These are phyloP conservation scores for Chrysoporthe puriensis DNA, from an alignment of 2,329 filamentous ascomycete genomes.

Conservation along the genomic window DNA sequence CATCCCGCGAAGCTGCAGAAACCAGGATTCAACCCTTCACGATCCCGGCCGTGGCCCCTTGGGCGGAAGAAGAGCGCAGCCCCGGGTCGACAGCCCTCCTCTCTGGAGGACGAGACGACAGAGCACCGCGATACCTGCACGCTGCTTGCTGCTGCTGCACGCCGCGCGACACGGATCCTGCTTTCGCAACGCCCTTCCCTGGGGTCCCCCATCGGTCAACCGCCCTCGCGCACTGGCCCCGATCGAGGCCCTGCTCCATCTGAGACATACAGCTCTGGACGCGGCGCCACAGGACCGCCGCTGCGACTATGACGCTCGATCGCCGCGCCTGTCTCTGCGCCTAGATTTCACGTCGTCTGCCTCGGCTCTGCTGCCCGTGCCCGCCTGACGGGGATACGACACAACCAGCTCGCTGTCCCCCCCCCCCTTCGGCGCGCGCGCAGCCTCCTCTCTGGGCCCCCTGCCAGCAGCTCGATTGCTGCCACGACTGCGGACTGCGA, in stretches of 20 bases:
- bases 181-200: neutral
- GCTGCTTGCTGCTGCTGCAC: too few relatives aligned
- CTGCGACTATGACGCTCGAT: constrained; percentile 6
- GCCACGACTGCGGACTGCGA: constrained; percentile 12
- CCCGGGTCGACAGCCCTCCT: neutral
- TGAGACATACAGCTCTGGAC: constrained; percentile 29
- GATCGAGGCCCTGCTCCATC: constrained; percentile 27
- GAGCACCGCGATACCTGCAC: too few relatives aligned
- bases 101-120: neutral
- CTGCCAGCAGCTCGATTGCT: neutral
- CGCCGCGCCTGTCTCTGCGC: constrained; percentile 18
- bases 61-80: neutral
- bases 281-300: constrained; percentile 10
- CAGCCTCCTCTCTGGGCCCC: too few relatives aligned
- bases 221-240: constrained; percentile 18
- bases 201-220: constrained; percentile 9
- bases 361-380: neutral
- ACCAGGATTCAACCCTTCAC: too few relatives aligned
- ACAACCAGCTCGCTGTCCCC: too few relatives aligned
- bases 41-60: neutral
- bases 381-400: neutral
- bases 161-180: constrained; percentile 6
- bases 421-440: too few relatives aligned
- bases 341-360: constrained; percentile 7
- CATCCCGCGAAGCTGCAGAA: neutral